A percentile compares a stretch with the other conserved stretches of the same genome.
Conservation (phyloP, 176 grass and related monocot genomes). For the Elaeis guineensis region DNA sequence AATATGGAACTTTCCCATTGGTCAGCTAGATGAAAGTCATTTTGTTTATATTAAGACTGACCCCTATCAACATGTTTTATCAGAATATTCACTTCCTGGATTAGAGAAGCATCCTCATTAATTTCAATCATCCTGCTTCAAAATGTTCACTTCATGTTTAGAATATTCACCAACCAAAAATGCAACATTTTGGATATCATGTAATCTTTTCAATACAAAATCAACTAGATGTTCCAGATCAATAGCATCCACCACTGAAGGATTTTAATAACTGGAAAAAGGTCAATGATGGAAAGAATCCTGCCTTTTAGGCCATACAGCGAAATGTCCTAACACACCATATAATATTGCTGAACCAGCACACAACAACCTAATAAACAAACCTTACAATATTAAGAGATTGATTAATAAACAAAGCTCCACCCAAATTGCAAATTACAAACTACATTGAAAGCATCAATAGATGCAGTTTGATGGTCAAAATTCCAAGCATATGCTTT, state of each 20-base stretch:
- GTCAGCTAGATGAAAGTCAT: no score
- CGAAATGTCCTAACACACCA: conserved; percentile 1
- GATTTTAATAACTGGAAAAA: conserved; percentile 18
- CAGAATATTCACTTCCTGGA: no score
- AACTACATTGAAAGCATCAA: conserved; percentile 1
- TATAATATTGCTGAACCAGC: conserved; percentile 12
- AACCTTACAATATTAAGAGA: conserved; percentile 4
- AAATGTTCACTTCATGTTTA: no score
- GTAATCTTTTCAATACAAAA: no score
- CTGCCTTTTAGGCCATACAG: conserved; percentile 11
- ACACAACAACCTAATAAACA: neutral
- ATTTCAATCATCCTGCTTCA: no score
- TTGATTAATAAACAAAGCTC: neutral
- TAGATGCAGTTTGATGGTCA: conserved; percentile 1
- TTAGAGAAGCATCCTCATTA: no score
- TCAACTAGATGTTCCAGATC: neutral
- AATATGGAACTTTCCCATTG: no score
- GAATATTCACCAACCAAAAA: no score
- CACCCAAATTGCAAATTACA: neutral
- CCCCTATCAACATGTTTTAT: no score
- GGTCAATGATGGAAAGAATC: conserved; percentile 17
- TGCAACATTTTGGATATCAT: no score
- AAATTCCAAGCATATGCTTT: conserved; percentile 17
- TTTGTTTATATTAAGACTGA: no score
- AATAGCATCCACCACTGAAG: conserved; percentile 14